phyloP scores from a whole-genome alignment of 805 yeast species.

The Schizosaccharomyces pombe region DNA sequence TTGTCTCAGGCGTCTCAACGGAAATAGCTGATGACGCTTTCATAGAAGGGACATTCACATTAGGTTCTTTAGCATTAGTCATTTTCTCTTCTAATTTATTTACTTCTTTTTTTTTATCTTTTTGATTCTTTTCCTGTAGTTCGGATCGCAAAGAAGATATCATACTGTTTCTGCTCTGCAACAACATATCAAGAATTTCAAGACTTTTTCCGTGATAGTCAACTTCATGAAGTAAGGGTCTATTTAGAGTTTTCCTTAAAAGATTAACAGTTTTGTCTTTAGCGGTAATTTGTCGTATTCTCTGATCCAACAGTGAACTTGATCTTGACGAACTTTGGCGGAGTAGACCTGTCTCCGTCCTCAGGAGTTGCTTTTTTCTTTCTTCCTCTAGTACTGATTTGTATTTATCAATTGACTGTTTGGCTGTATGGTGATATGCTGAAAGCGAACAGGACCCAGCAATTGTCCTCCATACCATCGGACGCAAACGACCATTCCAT shows the following conservation, averaged over 20 bases:
- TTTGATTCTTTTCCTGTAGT: neutral
- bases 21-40: too few species aligned
- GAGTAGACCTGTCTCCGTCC: neutral
- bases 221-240: neutral
- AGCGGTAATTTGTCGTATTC: neutral
- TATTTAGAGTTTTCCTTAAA: neutral
- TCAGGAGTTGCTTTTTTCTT: neutral
- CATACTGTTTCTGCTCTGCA: conserved; percentile 1
- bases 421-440: conserved; percentile 2
- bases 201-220: neutral
- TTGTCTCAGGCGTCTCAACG: too few species aligned
- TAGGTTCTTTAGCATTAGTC: neutral
- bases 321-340: neutral
- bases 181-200: neutral
- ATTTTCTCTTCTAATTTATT: neutral
- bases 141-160: neutral
- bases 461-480: conserved; percentile 3
- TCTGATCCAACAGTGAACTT: neutral
- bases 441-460: conserved; percentile 5
- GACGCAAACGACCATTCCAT: neutral
- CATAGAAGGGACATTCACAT: too few species aligned
- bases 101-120: neutral
- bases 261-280: conserved; percentile 1
- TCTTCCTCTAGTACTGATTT: neutral
- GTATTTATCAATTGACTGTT: neutral